A percentile compares a stretch with the other conserved stretches of the same genome.
Evolutionary conservation across 2,329 filamentous ascomycete species (phyloP).

Genomic region (Clonostachys rosea): DNA sequence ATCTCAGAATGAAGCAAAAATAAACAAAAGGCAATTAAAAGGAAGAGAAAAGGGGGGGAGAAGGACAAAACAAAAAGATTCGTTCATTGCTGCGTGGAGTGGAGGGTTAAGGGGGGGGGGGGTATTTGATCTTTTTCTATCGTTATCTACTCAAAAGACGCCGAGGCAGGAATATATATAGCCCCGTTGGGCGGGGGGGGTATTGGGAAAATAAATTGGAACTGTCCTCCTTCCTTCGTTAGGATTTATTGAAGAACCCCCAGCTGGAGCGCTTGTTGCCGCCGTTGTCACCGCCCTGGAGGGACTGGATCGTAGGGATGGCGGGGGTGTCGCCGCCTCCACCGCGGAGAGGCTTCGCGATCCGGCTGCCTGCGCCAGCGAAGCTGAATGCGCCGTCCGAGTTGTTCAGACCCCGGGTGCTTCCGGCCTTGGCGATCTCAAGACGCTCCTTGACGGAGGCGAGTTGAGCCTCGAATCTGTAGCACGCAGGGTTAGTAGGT

Average conservation of each 20-base stretch:
- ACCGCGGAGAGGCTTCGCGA: constrained; percentile 65
- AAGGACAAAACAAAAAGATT: not conserved
- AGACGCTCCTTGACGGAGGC: constrained; percentile 96
- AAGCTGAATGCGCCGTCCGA: constrained; percentile 70
- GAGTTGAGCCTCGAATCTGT: constrained; percentile 93
- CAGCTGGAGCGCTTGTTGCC: constrained; percentile 65
- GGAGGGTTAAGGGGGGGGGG: not conserved
- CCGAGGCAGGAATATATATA: not conserved
- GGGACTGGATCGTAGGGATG: constrained; percentile 51
- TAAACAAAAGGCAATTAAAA: too few relatives aligned
- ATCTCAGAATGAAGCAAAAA: too few relatives aligned
- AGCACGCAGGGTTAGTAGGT: constrained; percentile 15
- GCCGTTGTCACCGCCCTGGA: constrained; percentile 52
- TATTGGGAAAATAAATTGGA: not conserved
- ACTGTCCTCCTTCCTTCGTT: not conserved
- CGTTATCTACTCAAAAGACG: constrained; percentile 3
- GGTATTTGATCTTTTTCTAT: not conserved
- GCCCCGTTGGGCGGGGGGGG: not conserved
- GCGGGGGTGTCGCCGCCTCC: constrained; percentile 41
- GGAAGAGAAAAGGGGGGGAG: not conserved
- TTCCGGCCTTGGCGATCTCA: constrained; percentile 89
- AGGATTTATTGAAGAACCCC: constrained; percentile 64
- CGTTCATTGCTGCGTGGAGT: not conserved
- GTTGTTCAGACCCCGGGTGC: constrained; percentile 75
- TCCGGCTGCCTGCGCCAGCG: constrained; percentile 56